Evolutionary conservation across 129 eudicot genomes (phyloP).

Genomic region (Centella asiatica): DNA sequence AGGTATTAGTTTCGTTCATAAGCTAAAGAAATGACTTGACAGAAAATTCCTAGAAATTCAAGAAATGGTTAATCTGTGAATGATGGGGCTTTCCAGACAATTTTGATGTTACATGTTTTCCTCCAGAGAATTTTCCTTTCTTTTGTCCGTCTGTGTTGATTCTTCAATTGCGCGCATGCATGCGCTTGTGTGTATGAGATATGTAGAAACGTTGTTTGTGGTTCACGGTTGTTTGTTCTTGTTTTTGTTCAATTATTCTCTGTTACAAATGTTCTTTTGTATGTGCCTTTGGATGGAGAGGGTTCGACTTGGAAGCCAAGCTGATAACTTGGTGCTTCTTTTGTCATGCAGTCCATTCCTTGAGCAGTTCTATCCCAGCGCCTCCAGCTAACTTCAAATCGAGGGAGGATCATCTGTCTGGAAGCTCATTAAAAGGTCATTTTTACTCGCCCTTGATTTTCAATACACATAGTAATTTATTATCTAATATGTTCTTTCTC

Average conservation of each 20-base stretch:
- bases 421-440: constrained; percentile 80
- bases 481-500: not conserved
- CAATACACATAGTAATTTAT: not conserved
- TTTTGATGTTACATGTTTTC: not conserved
- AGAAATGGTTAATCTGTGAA: not conserved
- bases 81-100: not conserved
- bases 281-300: not conserved
- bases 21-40: not conserved
- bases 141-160: not conserved
- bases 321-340: constrained; percentile 16
- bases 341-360: constrained; percentile 42
- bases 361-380: constrained; percentile 65
- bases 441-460: not conserved
- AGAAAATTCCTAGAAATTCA: not conserved
- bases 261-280: not conserved
- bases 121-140: not conserved
- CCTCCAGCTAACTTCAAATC: constrained; percentile 74
- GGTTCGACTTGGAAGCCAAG: not conserved
- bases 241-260: no score
- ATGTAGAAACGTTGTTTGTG: no score
- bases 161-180: no score
- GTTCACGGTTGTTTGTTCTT: no score
- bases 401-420: constrained; percentile 88
- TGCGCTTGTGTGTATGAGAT: no score
- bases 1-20: not conserved